Evolutionary conservation across 1,139 yeast genomes (phyloP).

Genomic region (Meyerozyma smithsonii): DNA sequence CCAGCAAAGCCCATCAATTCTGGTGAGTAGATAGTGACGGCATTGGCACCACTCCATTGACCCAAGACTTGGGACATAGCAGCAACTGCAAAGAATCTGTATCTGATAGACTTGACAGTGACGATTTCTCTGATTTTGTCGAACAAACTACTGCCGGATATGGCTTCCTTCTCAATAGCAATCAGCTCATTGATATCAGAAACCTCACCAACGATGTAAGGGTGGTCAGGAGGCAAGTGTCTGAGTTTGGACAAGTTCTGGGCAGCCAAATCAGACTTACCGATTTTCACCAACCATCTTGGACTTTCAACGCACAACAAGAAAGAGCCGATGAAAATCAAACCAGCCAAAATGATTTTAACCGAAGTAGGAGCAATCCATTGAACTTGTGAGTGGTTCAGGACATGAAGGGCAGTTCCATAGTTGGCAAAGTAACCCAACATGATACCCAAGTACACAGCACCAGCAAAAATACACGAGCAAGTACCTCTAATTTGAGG

Average conservation of each 20-base stretch:
- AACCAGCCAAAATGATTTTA: conserved; percentile 40
- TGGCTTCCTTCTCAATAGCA: conserved; percentile 32
- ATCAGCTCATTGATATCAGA: conserved; percentile 47
- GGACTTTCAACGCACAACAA: conserved; percentile 40
- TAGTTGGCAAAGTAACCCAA: conserved; percentile 47
- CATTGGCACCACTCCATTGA: conserved; percentile 63
- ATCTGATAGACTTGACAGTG: conserved; percentile 32
- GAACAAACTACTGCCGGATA: conserved; percentile 20
- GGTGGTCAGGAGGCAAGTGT: conserved; percentile 45
- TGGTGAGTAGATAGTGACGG: conserved; percentile 57
- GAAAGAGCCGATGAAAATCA: conserved; percentile 33
- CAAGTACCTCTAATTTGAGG: conserved; percentile 48
- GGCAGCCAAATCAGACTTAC: conserved; percentile 31
- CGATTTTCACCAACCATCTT: conserved; percentile 41
- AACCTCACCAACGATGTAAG: conserved; percentile 49
- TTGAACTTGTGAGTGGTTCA: conserved; percentile 24
- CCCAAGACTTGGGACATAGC: conserved; percentile 47
- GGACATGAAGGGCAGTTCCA: conserved; percentile 33
- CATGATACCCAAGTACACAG: conserved; percentile 53
- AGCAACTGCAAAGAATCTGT: conserved; percentile 42
- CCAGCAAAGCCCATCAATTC: conserved; percentile 53
- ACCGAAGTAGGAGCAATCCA: conserved; percentile 28
- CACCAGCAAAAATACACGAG: conserved; percentile 49
- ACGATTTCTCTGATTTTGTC: conserved; percentile 29
- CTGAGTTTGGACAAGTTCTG: conserved; percentile 41